These are phyloP conservation scores for Nigrospora osmanthi DNA, from an alignment of 2,329 filamentous ascomycete genomes.

Conservation along the genomic window DNA sequence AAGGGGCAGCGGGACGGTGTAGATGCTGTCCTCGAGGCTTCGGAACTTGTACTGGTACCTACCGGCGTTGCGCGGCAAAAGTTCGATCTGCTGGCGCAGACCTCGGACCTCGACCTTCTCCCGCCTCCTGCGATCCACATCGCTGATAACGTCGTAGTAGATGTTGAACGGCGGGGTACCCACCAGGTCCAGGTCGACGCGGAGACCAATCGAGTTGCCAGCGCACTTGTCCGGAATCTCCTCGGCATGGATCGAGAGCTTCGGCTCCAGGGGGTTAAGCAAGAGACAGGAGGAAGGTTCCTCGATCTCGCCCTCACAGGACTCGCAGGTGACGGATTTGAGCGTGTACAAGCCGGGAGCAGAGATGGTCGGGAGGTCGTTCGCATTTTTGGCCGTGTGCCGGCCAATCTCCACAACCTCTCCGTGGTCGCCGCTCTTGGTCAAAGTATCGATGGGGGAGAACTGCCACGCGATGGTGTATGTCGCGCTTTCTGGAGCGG, in stretches of 20 bases:
- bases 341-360: constrained; percentile 82
- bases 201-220: constrained; percentile 83
- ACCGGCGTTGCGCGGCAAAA: constrained; percentile 74
- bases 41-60: constrained; percentile 82
- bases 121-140: constrained; percentile 44
- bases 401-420: constrained; percentile 48
- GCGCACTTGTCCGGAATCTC: constrained; percentile 93
- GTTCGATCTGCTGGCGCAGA: constrained; percentile 74
- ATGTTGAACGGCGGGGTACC: constrained; percentile 90
- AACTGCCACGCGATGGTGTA: constrained; percentile 78
- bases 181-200: constrained; percentile 81
- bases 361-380: constrained; percentile 60
- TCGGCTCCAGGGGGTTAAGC: constrained; percentile 83
- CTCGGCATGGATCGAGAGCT: constrained; percentile 64
- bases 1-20: constrained; percentile 43
- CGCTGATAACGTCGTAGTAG: constrained; percentile 64
- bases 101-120: constrained; percentile 55
- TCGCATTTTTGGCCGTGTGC: constrained; percentile 51
- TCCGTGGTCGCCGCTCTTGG: constrained; percentile 62
- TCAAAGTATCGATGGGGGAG: constrained; percentile 63
- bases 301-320: constrained; percentile 79
- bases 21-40: constrained; percentile 75
- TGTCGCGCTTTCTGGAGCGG: constrained; percentile 50
- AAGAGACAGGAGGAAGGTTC: constrained; percentile 93
- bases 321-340: constrained; percentile 68